phyloP scores from a whole-genome alignment of 306 rosid species.

The Echinosophora koreensis region DNA sequence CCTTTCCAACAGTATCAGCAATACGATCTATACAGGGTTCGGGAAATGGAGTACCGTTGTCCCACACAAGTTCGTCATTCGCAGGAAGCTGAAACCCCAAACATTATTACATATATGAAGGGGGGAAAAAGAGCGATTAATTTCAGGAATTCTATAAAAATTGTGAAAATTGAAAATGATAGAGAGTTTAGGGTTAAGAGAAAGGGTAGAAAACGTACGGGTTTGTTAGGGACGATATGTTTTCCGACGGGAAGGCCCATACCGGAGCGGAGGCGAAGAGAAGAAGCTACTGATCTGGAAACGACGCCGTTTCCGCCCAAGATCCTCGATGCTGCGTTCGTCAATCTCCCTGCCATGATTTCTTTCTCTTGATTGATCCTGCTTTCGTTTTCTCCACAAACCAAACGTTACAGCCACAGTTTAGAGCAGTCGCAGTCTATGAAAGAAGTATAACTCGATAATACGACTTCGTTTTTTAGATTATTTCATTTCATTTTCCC shows the following conservation, averaged over 20 bases:
- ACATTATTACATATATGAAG: too few species aligned
- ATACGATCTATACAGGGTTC: constrained; percentile 98
- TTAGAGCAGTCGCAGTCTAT: not conserved
- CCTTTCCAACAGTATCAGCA: constrained; percentile 96
- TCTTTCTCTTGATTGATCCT: constrained; percentile 40
- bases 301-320: constrained; percentile 88
- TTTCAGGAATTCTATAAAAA: not conserved
- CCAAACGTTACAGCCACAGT: not conserved
- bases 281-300: constrained; percentile 70
- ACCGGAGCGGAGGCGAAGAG: constrained; percentile 85
- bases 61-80: constrained; percentile 93
- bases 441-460: not conserved
- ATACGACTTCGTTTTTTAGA: constrained; percentile 41
- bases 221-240: constrained; percentile 84
- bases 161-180: not conserved
- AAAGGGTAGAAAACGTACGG: constrained; percentile 52
- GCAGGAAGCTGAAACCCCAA: constrained; percentile 62
- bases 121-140: not conserved
- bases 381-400: constrained; percentile 2
- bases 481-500: not conserved
- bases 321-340: constrained; percentile 74
- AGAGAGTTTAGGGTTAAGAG: constrained; percentile 31
- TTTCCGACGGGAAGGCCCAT: constrained; percentile 94
- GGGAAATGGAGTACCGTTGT: constrained; percentile 89
- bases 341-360: constrained; percentile 79